phyloP scores from a whole-genome alignment of 192 early-diverging fungal species.

The Coemansia asiatica region DNA sequence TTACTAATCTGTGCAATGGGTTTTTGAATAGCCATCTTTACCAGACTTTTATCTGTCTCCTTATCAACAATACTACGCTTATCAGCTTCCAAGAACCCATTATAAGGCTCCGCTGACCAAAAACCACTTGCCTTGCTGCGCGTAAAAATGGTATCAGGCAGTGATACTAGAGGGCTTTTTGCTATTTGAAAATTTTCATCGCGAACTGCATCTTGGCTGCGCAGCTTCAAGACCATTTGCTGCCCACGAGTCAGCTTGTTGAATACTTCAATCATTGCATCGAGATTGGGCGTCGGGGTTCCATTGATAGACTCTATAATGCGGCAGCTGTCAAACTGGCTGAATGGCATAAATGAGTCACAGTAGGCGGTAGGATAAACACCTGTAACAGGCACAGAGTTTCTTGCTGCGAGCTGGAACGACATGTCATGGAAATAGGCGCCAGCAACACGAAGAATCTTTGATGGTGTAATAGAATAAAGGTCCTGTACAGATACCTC shows the following conservation, averaged over 20 bases:
- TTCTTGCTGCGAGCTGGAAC: constrained; percentile 61
- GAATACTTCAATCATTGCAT: background rate
- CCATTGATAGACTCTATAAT: constrained; percentile 27
- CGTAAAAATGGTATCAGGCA: constrained; percentile 17
- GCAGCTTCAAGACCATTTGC: background rate
- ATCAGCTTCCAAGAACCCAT: background rate
- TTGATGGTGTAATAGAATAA: constrained; percentile 74
- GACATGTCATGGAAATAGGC: constrained; percentile 70
- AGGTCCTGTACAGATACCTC: constrained; percentile 63
- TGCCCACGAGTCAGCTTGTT: background rate
- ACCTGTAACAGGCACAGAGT: constrained; percentile 25
- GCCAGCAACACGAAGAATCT: constrained; percentile 78
- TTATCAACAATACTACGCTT: background rate
- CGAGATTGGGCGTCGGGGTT: background rate
- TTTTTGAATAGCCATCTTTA: background rate
- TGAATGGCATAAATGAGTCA: constrained; percentile 1
- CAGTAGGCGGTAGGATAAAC: constrained; percentile 12
- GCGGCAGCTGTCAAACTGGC: background rate
- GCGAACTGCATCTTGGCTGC: constrained; percentile 58
- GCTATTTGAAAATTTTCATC: constrained; percentile 77
- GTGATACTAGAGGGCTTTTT: constrained; percentile 14
- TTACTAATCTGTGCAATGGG: background rate
- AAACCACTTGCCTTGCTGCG: constrained; percentile 34
- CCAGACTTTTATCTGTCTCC: background rate
- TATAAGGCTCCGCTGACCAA: constrained; percentile 28